Conservation (phyloP, 345 rosid species). For the Melaleuca quinquenervia region DNA sequence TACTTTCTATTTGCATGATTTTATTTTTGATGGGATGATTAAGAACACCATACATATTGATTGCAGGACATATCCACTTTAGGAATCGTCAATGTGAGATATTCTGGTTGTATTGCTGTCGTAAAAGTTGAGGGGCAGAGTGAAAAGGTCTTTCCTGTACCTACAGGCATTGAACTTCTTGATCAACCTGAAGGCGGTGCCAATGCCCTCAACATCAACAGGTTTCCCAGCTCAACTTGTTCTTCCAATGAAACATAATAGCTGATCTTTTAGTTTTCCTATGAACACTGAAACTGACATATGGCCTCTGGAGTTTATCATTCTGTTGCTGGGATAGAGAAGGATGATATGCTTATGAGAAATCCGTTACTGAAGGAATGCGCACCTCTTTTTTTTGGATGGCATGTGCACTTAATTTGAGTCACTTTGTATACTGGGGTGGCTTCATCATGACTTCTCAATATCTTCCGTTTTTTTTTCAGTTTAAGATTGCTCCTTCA, state of each 20-base stretch:
- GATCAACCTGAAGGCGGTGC: conserved; percentile 99
- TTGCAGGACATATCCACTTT: conserved; percentile 78
- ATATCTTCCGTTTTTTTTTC: conserved; percentile 13
- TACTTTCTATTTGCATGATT: neutral
- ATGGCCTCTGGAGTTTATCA: neutral
- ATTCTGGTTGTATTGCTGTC: conserved; percentile 72
- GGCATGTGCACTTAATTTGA: neutral
- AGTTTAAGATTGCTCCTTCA: conserved; percentile 90
- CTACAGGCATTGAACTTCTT: conserved; percentile 55
- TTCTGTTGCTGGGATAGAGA: neutral
- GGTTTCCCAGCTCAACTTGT: conserved; percentile 22
- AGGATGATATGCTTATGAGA: neutral
- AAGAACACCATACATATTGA: neutral
- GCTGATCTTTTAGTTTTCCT: neutral
- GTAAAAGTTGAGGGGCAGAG: conserved; percentile 58
- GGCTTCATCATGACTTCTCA: neutral
- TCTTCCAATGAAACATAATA: neutral
- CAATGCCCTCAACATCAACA: conserved; percentile 90
- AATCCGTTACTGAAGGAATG: neutral
- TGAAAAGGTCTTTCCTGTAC: conserved; percentile 31
- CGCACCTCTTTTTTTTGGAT: neutral
- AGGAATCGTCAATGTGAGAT: conserved; percentile 71
- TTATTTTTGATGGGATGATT: neutral
- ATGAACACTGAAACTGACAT: neutral
- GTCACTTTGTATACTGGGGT: neutral